Evolutionary conservation across 768 basidiomycete species (phyloP).

Genomic region (Dictyophora rubrovolvata): DNA sequence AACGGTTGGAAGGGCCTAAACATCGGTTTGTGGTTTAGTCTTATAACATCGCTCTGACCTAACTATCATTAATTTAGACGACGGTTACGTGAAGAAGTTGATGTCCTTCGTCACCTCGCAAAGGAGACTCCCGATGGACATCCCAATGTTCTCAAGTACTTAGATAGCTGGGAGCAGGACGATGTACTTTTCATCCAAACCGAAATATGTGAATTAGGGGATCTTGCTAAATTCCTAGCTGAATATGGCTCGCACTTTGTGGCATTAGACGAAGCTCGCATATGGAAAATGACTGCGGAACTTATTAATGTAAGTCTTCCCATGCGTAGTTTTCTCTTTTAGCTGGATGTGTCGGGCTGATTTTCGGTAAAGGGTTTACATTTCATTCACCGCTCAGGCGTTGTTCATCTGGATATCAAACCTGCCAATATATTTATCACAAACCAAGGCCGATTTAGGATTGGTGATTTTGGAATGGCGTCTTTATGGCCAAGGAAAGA

Average conservation of each 20-base stretch:
- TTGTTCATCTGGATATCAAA: conserved; percentile 95
- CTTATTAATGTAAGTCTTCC: conserved; percentile 62
- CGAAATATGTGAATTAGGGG: conserved; percentile 88
- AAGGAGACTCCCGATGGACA: conserved; percentile 38
- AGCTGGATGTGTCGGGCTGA: background rate
- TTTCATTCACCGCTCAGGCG: conserved; percentile 81
- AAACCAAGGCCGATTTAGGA: conserved; percentile 78
- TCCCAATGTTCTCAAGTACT: conserved; percentile 77
- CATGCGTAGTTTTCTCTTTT: conserved; percentile 7
- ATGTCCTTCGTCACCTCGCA: conserved; percentile 72
- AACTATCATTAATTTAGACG: conserved; percentile 34
- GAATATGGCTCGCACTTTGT: conserved; percentile 82
- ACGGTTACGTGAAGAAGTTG: conserved; percentile 89
- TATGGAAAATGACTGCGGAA: conserved; percentile 94
- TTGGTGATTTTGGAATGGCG: conserved; percentile 99
- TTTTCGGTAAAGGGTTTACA: conserved; percentile 54
- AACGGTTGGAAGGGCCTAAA: conserved; percentile 81
- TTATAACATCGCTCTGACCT: conserved; percentile 9
- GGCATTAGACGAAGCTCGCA: conserved; percentile 78
- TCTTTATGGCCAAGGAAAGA: conserved; percentile 74
- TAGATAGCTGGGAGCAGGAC: conserved; percentile 95
- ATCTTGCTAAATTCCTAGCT: conserved; percentile 82
- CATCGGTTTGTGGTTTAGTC: conserved; percentile 55
- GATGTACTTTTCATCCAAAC: conserved; percentile 86
- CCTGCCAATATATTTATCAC: conserved; percentile 96